A percentile compares a stretch with the other conserved stretches of the same genome.
Conservation (phyloP, 192 early-diverging fungal genomes). For the Coemansia sp. region DNA sequence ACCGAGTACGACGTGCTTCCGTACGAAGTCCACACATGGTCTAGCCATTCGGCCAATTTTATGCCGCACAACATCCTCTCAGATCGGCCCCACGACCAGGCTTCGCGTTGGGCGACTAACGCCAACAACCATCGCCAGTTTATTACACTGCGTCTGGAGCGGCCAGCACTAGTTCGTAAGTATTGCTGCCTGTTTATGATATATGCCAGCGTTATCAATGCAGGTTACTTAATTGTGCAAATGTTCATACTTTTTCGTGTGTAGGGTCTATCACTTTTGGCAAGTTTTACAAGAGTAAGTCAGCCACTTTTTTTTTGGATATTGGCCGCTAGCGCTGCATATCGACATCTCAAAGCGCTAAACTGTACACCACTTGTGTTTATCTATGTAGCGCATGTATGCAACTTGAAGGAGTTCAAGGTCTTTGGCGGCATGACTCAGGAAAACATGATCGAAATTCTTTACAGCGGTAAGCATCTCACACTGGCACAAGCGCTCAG, state of each 20-base stretch:
- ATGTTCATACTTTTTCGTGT: slow-evolving; percentile 13
- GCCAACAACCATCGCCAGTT: slow-evolving; percentile 90
- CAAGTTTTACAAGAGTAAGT: slow-evolving; percentile 76
- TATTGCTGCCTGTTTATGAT: slow-evolving; percentile 21
- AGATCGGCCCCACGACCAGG: slow-evolving; percentile 86
- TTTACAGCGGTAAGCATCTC: slow-evolving; percentile 62
- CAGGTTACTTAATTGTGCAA: not conserved
- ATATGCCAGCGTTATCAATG: slow-evolving; percentile 58
- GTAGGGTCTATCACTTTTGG: slow-evolving; percentile 84
- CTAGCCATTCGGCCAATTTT: slow-evolving; percentile 83
- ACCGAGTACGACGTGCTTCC: slow-evolving; percentile 53
- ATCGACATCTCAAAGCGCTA: not conserved
- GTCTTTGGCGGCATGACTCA: slow-evolving; percentile 85
- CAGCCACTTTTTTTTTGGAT: not conserved
- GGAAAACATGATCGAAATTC: slow-evolving; percentile 86
- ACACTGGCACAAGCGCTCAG: slow-evolving; percentile 11
- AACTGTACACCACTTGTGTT: not conserved
- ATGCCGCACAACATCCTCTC: slow-evolving; percentile 82
- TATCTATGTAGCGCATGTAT: slow-evolving; percentile 71
- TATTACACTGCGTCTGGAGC: slow-evolving; percentile 87
- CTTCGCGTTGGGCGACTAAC: slow-evolving; percentile 88
- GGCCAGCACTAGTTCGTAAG: slow-evolving; percentile 83
- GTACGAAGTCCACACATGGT: slow-evolving; percentile 75
- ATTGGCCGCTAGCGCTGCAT: not conserved
- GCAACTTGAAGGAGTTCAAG: slow-evolving; percentile 97